phyloP scores from a whole-genome alignment of 495 filamentous ascomycete genomes.

The Amniculicola lignicola region DNA sequence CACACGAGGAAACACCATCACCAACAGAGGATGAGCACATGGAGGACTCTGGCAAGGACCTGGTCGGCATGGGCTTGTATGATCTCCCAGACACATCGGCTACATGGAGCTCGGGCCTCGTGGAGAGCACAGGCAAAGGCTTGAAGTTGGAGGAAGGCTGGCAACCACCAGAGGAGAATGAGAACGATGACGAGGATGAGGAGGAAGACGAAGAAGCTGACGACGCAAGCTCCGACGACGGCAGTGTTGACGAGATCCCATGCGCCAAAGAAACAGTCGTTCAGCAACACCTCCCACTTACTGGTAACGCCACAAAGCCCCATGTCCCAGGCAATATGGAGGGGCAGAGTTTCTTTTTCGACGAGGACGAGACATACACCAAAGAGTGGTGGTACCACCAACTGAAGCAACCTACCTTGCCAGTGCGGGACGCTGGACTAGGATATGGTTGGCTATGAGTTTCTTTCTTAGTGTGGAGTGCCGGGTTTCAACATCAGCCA shows the following conservation, averaged over 20 bases:
- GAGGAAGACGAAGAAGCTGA: constrained; percentile 44
- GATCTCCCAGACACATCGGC: constrained; percentile 58
- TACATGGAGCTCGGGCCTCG: constrained; percentile 38
- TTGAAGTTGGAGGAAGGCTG: constrained; percentile 83
- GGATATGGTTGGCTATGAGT: constrained; percentile 37
- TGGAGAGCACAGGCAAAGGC: constrained; percentile 57
- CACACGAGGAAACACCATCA: constrained; percentile 3
- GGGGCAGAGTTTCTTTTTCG: constrained; percentile 40
- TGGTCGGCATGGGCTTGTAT: constrained; percentile 83
- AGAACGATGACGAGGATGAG: constrained; percentile 54
- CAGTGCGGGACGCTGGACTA: constrained; percentile 36
- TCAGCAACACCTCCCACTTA: constrained; percentile 32
- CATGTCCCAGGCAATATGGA: constrained; percentile 32
- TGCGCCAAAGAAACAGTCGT: neutral
- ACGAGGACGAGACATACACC: constrained; percentile 35
- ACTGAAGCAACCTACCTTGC: constrained; percentile 28
- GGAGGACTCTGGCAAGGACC: constrained; percentile 49
- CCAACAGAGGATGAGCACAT: constrained; percentile 15
- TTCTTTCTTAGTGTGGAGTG: too few species aligned
- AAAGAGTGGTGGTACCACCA: constrained; percentile 38
- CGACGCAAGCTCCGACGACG: constrained; percentile 43
- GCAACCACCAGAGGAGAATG: constrained; percentile 65
- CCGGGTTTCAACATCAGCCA: too few species aligned
- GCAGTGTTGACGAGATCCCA: constrained; percentile 29
- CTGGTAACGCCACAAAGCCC: constrained; percentile 35